Conservation (phyloP, 257 asterid species). For the Mentha longifolia region DNA sequence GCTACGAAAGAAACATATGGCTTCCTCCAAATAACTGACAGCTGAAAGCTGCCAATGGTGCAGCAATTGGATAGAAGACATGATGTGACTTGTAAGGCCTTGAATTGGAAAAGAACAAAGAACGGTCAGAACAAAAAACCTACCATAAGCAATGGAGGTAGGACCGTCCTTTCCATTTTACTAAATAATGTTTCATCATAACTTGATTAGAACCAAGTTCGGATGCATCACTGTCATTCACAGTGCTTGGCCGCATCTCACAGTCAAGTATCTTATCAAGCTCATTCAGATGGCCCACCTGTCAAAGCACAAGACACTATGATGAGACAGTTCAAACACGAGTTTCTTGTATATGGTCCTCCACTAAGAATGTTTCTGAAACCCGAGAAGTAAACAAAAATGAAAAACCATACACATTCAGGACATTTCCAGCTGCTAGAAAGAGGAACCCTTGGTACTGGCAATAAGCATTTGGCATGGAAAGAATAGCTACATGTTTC, state of each 20-base stretch:
- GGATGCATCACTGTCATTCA: slow-evolving; percentile 67
- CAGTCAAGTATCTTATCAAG: slow-evolving; percentile 90
- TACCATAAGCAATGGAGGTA: slow-evolving; percentile 96
- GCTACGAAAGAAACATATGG: slow-evolving; percentile 14
- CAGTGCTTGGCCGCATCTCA: slow-evolving; percentile 84
- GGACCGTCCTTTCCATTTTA: slow-evolving; percentile 94
- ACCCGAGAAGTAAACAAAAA: not conserved
- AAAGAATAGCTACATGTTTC: slow-evolving; percentile 79
- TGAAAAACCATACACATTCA: slow-evolving; percentile 74
- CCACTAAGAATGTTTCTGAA: slow-evolving; percentile 20
- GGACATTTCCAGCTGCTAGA: slow-evolving; percentile 93
- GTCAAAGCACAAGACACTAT: slow-evolving; percentile 33
- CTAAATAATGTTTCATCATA: slow-evolving; percentile 85
- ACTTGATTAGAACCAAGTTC: slow-evolving; percentile 76
- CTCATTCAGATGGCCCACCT: slow-evolving; percentile 87
- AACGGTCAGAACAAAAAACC: slow-evolving; percentile 29
- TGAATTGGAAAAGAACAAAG: slow-evolving; percentile 24
- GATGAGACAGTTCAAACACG: slow-evolving; percentile 25
- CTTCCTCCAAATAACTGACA: slow-evolving; percentile 27
- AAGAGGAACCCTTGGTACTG: slow-evolving; percentile 61
- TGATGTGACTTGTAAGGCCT: slow-evolving; percentile 20
- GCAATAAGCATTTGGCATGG: slow-evolving; percentile 86
- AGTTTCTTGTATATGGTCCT: slow-evolving; percentile 15
- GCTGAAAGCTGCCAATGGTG: slow-evolving; percentile 33
- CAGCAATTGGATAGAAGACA: slow-evolving; percentile 21